These are phyloP conservation scores for Microdochium bolleyi DNA, from an alignment of 2,329 filamentous ascomycete species.

Conservation along the genomic window DNA sequence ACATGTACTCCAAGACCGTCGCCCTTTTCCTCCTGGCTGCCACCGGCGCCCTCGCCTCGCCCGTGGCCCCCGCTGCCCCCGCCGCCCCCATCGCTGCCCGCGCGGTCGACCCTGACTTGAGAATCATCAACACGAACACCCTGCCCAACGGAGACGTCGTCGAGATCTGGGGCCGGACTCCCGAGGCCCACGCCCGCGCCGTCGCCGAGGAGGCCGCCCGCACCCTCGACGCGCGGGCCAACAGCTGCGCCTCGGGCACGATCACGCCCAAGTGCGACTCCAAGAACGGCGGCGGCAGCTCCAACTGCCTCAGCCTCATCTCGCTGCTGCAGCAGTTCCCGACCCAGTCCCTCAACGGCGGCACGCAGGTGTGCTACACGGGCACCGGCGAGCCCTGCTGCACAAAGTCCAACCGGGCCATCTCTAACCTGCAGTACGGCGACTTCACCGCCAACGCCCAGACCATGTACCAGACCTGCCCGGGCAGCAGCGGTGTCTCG, in stretches of 20 bases:
- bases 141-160: neutral
- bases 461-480: slow-evolving; percentile 1
- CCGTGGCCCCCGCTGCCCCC: neutral
- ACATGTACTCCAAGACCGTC: neutral
- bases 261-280: slow-evolving; percentile 1
- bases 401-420: neutral
- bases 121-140: neutral
- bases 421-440: neutral
- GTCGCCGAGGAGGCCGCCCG: neutral
- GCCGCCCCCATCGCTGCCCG: no score
- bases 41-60: slow-evolving; percentile 1
- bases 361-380: slow-evolving; percentile 1
- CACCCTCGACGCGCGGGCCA: neutral
- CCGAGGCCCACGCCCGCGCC: neutral
- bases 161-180: slow-evolving; percentile 1
- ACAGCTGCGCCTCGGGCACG: slow-evolving; percentile 1
- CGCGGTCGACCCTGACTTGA: neutral
- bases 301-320: slow-evolving; percentile 1
- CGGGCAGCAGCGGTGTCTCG: slow-evolving; percentile 1
- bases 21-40: slow-evolving; percentile 1
- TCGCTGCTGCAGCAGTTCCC: neutral
- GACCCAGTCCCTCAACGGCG: neutral
- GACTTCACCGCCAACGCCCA: slow-evolving; percentile 1
- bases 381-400: neutral
- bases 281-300: slow-evolving; percentile 1